These are phyloP conservation scores for Neurospora sp. DNA, from an alignment of 495 filamentous ascomycete genomes.

Conservation along the genomic window DNA sequence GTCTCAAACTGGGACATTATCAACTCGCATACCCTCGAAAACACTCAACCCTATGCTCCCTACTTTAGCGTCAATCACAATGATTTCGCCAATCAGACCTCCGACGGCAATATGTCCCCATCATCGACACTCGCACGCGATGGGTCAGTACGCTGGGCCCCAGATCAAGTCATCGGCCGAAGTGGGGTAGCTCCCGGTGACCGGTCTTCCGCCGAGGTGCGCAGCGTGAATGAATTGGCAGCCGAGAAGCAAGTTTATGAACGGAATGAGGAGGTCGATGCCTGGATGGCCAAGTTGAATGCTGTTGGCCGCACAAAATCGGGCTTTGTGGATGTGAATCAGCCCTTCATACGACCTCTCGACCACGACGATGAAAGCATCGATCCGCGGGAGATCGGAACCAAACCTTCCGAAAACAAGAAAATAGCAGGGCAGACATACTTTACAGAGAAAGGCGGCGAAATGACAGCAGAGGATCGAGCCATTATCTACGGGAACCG, in stretches of 20 bases:
- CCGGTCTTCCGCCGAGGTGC: constrained; percentile 26
- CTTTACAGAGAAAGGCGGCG: constrained; percentile 29
- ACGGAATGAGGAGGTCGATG: constrained; percentile 30
- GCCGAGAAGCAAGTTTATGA: constrained; percentile 23
- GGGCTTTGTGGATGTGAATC: background rate
- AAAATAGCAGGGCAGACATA: constrained; percentile 34
- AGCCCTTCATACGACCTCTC: background rate
- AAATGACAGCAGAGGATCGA: constrained; percentile 31
- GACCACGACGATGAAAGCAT: constrained; percentile 25
- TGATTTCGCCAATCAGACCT: background rate
- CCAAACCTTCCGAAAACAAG: constrained; percentile 21
- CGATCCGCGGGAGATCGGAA: constrained; percentile 25
- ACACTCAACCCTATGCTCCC: constrained; percentile 4
- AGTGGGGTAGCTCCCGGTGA: constrained; percentile 33
- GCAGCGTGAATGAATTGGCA: constrained; percentile 32
- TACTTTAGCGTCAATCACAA: background rate
- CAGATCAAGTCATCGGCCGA: constrained; percentile 25
- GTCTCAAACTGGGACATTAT: constrained; percentile 37
- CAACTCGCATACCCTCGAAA: constrained; percentile 19
- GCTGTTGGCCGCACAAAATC: background rate
- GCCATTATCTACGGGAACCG: constrained; percentile 34
- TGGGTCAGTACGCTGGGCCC: constrained; percentile 28
- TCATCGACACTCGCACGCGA: constrained; percentile 18
- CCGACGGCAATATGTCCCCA: constrained; percentile 2
- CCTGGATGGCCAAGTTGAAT: constrained; percentile 27